These are phyloP conservation scores for Actinomortierella ambigua DNA, from an alignment of 371 early-diverging fungal genomes.

Conservation along the genomic window DNA sequence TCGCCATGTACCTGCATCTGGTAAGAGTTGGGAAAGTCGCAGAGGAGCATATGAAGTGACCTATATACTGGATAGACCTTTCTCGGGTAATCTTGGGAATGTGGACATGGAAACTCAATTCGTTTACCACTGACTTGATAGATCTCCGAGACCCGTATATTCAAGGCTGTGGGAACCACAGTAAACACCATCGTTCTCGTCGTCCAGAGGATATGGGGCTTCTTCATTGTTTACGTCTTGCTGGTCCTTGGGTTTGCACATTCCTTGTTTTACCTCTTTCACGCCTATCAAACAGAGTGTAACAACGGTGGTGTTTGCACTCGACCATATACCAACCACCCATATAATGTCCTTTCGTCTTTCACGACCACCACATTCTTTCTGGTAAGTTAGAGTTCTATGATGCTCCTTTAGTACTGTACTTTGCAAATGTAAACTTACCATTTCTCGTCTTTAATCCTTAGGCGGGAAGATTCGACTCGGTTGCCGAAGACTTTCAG, in stretches of 20 bases:
- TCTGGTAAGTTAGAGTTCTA: conserved; percentile 14
- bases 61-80: no score
- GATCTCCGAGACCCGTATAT: no score
- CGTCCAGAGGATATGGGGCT: no score
- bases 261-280: conserved; percentile 28
- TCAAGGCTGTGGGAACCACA: not conserved
- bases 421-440: no score
- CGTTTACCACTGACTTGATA: no score
- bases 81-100: no score
- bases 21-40: conserved; percentile 17
- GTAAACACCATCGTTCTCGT: not conserved
- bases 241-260: conserved; percentile 35
- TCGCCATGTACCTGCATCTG: conserved; percentile 32
- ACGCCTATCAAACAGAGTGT: conserved; percentile 9
- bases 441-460: not conserved
- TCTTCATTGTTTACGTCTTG: conserved; percentile 25
- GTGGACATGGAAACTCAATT: no score
- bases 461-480: conserved; percentile 41
- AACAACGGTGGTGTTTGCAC: no score
- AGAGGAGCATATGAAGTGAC: no score
- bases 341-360: conserved; percentile 3
- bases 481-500: conserved; percentile 2
- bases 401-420: not conserved
- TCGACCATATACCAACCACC: conserved; percentile 2
- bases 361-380: conserved; percentile 34